These are phyloP conservation scores for Sugiyamaella japonica DNA, from an alignment of 1,139 yeast genomes.

Conservation along the genomic window DNA sequence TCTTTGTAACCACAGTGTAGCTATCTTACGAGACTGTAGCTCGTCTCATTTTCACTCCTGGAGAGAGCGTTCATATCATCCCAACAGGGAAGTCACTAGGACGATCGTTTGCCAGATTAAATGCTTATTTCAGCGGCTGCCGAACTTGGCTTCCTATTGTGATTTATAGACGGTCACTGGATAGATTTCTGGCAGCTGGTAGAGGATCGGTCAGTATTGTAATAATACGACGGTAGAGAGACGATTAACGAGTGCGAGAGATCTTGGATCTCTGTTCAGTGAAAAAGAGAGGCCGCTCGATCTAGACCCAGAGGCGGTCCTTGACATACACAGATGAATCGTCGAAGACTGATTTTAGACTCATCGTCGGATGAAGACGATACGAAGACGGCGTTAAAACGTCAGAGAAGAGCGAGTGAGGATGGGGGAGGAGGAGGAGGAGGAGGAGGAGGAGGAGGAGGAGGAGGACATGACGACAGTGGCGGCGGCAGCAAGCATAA, in stretches of 20 bases:
- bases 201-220: too few relatives aligned
- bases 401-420: neutral
- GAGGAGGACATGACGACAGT: neutral
- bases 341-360: slow-evolving; percentile 1
- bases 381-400: neutral
- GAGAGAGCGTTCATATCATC: neutral
- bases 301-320: too few relatives aligned
- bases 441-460: neutral
- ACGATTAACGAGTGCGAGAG: too few relatives aligned
- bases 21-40: neutral
- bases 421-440: neutral
- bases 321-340: neutral
- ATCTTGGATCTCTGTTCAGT: too few relatives aligned
- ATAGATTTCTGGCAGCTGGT: neutral
- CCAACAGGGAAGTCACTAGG: neutral
- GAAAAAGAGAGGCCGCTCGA: too few relatives aligned
- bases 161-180: neutral
- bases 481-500: neutral
- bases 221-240: too few relatives aligned
- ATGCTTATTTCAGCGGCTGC: neutral
- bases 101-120: neutral
- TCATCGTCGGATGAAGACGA: slow-evolving; percentile 6
- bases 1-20: too few relatives aligned
- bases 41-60: too few relatives aligned
- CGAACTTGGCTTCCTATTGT: neutral